Evolutionary conservation across 208 protist species (phyloP).

Genomic region (Tritrichomonas foetus): DNA sequence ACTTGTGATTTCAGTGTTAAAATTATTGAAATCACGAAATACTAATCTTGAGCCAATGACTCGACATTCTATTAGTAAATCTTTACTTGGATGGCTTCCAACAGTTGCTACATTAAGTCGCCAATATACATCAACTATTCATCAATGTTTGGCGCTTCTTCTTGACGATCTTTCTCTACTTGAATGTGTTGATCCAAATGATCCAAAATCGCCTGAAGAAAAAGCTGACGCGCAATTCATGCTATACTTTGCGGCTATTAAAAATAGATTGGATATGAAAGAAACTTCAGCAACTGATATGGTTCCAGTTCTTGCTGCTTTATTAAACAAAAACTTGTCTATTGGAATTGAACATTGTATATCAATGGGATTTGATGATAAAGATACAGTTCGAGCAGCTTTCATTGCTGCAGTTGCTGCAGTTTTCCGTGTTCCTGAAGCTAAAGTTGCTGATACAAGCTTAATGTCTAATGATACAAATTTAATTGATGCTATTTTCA

Average conservation of each 20-base stretch:
- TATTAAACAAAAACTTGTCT: not conserved
- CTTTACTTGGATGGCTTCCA: not conserved
- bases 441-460: not conserved
- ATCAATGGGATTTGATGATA: constrained; percentile 9
- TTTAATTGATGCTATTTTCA: constrained; percentile 18
- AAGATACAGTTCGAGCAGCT: not conserved
- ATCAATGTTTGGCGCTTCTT: not conserved
- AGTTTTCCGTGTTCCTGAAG: not conserved
- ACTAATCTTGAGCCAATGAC: not conserved
- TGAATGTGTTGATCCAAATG: not conserved
- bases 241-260: not conserved
- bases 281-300: not conserved
- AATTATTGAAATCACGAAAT: not conserved
- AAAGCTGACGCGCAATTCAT: not conserved
- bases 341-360: constrained; percentile 2
- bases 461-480: not conserved
- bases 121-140: not conserved
- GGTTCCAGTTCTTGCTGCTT: not conserved
- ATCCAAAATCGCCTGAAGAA: not conserved
- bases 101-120: not conserved
- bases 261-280: not conserved
- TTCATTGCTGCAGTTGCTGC: not conserved
- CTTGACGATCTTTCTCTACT: not conserved
- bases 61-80: not conserved
- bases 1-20: not conserved